Percentiles rank a stretch among this genome's conserved stretches.
These are phyloP conservation scores for Mycena citricolor DNA, from an alignment of 1,284 basidiomycete genomes.

Conservation along the genomic window DNA sequence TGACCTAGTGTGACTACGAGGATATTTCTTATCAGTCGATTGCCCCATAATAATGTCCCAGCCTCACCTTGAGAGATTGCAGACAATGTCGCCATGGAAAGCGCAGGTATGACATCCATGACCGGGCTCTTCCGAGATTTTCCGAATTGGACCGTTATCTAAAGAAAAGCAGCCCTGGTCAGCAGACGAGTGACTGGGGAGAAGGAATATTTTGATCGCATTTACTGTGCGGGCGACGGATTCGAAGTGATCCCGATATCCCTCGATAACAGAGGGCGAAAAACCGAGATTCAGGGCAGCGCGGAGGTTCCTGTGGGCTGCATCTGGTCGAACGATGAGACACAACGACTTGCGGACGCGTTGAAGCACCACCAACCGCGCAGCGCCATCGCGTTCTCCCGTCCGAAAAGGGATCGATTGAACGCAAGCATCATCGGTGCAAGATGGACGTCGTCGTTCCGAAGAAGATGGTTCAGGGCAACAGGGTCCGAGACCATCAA, in stretches of 20 bases:
- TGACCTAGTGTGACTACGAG: too few relatives aligned
- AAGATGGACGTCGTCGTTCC: slow-evolving; percentile 8
- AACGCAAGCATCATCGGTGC: slow-evolving; percentile 7
- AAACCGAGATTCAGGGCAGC: slow-evolving; percentile 16
- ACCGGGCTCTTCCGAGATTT: slow-evolving; percentile 14
- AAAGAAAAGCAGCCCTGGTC: too few relatives aligned
- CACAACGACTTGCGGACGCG: background rate
- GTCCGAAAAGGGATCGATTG: slow-evolving; percentile 14
- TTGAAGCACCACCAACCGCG: slow-evolving; percentile 8
- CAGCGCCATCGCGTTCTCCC: slow-evolving; percentile 15
- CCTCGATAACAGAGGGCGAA: slow-evolving; percentile 2
- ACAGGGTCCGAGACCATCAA: slow-evolving; percentile 17
- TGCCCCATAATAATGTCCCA: too few relatives aligned
- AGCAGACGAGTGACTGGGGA: too few relatives aligned
- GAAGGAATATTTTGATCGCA: too few relatives aligned
- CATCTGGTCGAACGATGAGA: slow-evolving; percentile 1
- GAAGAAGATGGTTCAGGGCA: slow-evolving; percentile 14
- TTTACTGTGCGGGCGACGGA: slow-evolving; percentile 9
- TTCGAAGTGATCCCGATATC: slow-evolving; percentile 11
- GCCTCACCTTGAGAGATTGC: too few relatives aligned
- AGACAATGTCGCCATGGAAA: slow-evolving; percentile 10
- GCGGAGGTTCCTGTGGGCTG: slow-evolving; percentile 15
- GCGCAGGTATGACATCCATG: background rate
- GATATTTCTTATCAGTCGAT: too few relatives aligned
- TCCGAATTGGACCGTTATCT: background rate